Conservation (phyloP, 2,329 filamentous ascomycete species). For the Claviceps monticola region DNA sequence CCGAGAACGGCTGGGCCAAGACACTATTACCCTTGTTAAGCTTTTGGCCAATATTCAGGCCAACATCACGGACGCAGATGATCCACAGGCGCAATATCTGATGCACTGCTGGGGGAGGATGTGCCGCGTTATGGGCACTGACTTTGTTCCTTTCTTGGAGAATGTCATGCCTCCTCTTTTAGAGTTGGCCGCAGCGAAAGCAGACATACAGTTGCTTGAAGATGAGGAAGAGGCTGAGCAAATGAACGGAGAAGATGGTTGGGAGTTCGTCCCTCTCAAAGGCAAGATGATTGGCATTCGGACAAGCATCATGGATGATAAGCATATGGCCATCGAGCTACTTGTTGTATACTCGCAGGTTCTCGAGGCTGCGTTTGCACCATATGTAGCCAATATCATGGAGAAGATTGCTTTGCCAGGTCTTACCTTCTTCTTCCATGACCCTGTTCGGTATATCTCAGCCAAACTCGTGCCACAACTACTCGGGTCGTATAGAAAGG, state of each 20-base stretch:
- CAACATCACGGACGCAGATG: slow-evolving; percentile 77
- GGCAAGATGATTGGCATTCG: slow-evolving; percentile 98
- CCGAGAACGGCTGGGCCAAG: slow-evolving; percentile 76
- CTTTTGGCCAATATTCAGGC: slow-evolving; percentile 77
- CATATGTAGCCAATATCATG: slow-evolving; percentile 86
- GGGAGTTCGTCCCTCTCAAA: slow-evolving; percentile 93
- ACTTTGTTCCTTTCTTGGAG: slow-evolving; percentile 85
- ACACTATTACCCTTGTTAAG: slow-evolving; percentile 78
- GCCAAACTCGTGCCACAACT: slow-evolving; percentile 90
- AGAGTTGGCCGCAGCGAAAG: slow-evolving; percentile 84
- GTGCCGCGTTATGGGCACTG: slow-evolving; percentile 81
- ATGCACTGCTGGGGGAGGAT: slow-evolving; percentile 99
- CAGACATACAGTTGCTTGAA: slow-evolving; percentile 90
- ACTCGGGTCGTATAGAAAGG: slow-evolving; percentile 85
- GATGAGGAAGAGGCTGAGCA: slow-evolving; percentile 89
- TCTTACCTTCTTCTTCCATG: slow-evolving; percentile 97
- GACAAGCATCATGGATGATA: slow-evolving; percentile 92
- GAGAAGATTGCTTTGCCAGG: slow-evolving; percentile 91
- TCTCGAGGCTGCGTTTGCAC: slow-evolving; percentile 82
- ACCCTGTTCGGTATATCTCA: slow-evolving; percentile 87
- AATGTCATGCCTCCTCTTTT: slow-evolving; percentile 91
- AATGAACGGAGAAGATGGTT: slow-evolving; percentile 88
- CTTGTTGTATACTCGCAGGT: slow-evolving; percentile 95
- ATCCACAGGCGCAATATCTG: slow-evolving; percentile 91
- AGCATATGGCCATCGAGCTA: slow-evolving; percentile 98